phyloP scores from a whole-genome alignment of 2,329 filamentous ascomycete genomes.

The Aspergillus fischeri region DNA sequence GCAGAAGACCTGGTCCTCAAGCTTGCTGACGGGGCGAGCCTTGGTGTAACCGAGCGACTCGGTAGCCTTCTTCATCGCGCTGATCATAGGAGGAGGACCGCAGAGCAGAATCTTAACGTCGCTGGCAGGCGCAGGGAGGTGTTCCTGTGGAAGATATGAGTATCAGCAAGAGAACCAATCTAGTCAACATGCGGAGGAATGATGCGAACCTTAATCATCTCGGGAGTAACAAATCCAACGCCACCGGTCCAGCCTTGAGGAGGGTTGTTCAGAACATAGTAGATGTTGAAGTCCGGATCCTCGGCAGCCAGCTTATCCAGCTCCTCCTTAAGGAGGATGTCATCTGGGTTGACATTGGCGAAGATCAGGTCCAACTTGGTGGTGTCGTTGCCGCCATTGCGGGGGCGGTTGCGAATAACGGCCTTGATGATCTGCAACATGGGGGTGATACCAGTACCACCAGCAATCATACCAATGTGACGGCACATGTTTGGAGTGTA shows the following conservation, averaged over 20 bases:
- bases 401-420: conserved; percentile 70
- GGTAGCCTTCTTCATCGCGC: conserved; percentile 93
- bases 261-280: conserved; percentile 96
- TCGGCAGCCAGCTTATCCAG: conserved; percentile 73
- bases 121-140: conserved; percentile 71
- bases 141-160: conserved; percentile 28
- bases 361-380: conserved; percentile 95
- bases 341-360: conserved; percentile 88
- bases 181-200: background rate
- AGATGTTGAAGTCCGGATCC: conserved; percentile 76
- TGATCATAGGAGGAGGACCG: conserved; percentile 94
- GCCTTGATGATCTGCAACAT: conserved; percentile 97
- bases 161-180: background rate
- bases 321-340: conserved; percentile 91
- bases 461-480: conserved; percentile 96
- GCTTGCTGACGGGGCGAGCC: conserved; percentile 91
- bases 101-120: conserved; percentile 95
- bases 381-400: conserved; percentile 65
- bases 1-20: conserved; percentile 96
- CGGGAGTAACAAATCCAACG: conserved; percentile 88
- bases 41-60: conserved; percentile 88
- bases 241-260: conserved; percentile 88
- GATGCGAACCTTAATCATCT: conserved; percentile 79
- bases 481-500: conserved; percentile 96
- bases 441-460: conserved; percentile 94